Evolutionary conservation across 768 basidiomycete genomes (phyloP).

Genomic region (Lepiota brunneoincarnata): DNA sequence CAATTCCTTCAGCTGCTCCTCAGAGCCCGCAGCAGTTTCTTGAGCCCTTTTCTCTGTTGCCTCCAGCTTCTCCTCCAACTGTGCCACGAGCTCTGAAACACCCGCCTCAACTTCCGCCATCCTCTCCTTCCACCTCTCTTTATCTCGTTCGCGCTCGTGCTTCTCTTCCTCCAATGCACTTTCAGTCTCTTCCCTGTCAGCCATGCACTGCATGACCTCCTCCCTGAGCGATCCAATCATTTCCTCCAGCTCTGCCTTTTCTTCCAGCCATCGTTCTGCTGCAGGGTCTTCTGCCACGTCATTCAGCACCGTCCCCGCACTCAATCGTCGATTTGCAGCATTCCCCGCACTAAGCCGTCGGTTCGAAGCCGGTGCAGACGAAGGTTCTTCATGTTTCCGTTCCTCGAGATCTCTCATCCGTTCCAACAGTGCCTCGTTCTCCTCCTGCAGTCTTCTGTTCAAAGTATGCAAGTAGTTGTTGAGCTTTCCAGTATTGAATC

Average conservation of each 20-base stretch:
- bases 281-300: conserved; percentile 60
- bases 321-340: conserved; percentile 45
- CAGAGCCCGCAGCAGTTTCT: conserved; percentile 36
- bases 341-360: conserved; percentile 38
- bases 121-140: conserved; percentile 66
- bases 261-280: conserved; percentile 70
- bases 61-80: conserved; percentile 55
- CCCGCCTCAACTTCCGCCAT: conserved; percentile 72
- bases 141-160: conserved; percentile 59
- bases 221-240: conserved; percentile 47
- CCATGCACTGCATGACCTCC: conserved; percentile 42
- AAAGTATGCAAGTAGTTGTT: conserved; percentile 85
- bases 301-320: conserved; percentile 52
- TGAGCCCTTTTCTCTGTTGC: conserved; percentile 48
- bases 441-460: conserved; percentile 80
- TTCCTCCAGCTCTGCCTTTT: conserved; percentile 59
- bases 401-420: conserved; percentile 55
- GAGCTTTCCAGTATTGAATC: conserved; percentile 83
- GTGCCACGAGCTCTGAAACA: conserved; percentile 63
- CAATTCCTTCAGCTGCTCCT: conserved; percentile 38
- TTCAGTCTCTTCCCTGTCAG: conserved; percentile 45
- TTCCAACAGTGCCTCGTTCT: conserved; percentile 68
- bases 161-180: conserved; percentile 52
- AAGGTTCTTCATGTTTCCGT: conserved; percentile 28
- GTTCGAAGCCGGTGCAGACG: conserved; percentile 24